Conservation (phyloP, 257 asterid genomes). For the Verbascum thapsus region DNA sequence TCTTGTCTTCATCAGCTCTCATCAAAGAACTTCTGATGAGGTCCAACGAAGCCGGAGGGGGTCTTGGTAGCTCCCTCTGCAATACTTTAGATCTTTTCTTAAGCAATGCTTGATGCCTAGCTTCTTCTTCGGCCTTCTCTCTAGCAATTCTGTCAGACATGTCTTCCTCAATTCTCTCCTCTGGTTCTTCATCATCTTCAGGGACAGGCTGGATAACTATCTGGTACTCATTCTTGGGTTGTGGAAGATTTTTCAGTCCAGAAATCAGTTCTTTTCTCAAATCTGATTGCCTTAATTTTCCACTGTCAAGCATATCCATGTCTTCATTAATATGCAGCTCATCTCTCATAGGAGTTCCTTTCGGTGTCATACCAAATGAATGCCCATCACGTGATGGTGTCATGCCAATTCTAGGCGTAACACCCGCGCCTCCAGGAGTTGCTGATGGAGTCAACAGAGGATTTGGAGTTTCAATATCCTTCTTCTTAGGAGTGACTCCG, state of each 20-base stretch:
- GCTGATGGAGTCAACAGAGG: constrained; percentile 93
- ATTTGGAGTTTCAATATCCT: constrained; percentile 90
- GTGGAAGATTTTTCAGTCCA: constrained; percentile 78
- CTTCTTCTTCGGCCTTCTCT: constrained; percentile 96
- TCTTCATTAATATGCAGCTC: constrained; percentile 86
- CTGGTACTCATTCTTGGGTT: constrained; percentile 93
- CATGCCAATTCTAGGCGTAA: constrained; percentile 88
- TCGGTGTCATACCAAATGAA: constrained; percentile 78
- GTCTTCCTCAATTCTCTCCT: constrained; percentile 96
- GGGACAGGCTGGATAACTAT: constrained; percentile 65
- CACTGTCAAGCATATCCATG: constrained; percentile 57
- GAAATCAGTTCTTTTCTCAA: constrained; percentile 65
- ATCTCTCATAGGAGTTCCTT: constrained; percentile 92
- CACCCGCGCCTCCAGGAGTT: constrained; percentile 73
- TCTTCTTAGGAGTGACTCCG: constrained; percentile 96
- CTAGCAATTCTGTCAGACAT: constrained; percentile 96
- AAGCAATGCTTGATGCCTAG: constrained; percentile 77
- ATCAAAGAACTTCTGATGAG: constrained; percentile 67
- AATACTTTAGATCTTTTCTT: constrained; percentile 88
- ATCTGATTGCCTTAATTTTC: constrained; percentile 54
- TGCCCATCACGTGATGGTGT: constrained; percentile 75
- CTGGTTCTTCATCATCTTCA: constrained; percentile 89
- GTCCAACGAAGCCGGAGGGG: constrained; percentile 80
- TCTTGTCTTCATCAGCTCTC: constrained; percentile 83
- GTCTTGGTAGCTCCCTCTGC: constrained; percentile 99